These are phyloP conservation scores for Raddia guianensis DNA, from an alignment of 176 grass and related monocot genomes.

Conservation along the genomic window DNA sequence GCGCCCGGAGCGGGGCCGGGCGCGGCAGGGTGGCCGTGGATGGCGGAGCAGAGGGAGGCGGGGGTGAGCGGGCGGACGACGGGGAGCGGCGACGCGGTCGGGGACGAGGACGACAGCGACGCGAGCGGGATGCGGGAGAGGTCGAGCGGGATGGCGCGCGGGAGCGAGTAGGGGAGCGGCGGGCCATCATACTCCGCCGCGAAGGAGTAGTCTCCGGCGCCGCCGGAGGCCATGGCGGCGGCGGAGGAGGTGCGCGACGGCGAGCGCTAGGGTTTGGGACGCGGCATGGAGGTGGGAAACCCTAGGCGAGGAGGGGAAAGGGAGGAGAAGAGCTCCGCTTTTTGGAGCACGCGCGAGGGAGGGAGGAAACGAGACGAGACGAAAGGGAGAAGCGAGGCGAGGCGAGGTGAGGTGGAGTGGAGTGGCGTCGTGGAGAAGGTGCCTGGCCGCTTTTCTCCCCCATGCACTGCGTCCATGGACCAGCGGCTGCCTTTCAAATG, in stretches of 20 bases:
- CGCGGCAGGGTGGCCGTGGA: conserved; percentile 14
- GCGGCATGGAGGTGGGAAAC: conserved; percentile 51
- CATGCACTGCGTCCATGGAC: conserved; percentile 48
- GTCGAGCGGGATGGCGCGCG: conserved; percentile 82
- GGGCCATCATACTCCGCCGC: conserved; percentile 91
- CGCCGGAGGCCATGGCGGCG: neutral
- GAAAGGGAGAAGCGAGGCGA: neutral
- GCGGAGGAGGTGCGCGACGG: neutral
- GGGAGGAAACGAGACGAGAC: neutral
- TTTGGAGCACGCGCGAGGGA: conserved; percentile 51
- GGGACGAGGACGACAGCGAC: conserved; percentile 43
- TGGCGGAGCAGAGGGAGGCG: conserved; percentile 48
- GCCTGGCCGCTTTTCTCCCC: conserved; percentile 23
- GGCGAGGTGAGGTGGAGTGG: neutral
- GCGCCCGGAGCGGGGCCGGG: neutral
- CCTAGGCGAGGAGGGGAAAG: conserved; percentile 50
- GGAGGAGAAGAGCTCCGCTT: neutral
- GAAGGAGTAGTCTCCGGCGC: conserved; percentile 71
- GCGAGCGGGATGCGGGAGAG: conserved; percentile 85
- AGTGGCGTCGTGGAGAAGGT: conserved; percentile 22
- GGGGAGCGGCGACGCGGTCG: conserved; percentile 54
- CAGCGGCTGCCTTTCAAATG: neutral
- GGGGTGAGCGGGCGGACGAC: conserved; percentile 81
- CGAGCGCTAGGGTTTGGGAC: conserved; percentile 10
- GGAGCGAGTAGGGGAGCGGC: conserved; percentile 77